phyloP scores from a whole-genome alignment of 176 grass and related monocot species.

The Zea luxurians region DNA sequence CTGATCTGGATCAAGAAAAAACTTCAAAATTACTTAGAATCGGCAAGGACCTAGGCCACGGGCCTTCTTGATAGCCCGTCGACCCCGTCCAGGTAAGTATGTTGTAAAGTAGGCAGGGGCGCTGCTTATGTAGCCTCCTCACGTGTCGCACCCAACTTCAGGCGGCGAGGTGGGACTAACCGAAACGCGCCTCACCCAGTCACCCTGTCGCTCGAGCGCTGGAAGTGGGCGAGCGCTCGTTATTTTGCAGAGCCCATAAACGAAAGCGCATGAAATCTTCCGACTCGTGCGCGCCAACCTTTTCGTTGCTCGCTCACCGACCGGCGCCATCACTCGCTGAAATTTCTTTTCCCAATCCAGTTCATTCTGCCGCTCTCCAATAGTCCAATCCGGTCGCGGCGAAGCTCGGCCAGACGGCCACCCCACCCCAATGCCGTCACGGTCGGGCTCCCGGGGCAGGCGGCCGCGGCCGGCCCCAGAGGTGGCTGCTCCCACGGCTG shows the following conservation, averaged over 20 bases:
- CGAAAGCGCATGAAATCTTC: background rate
- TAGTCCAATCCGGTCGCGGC: constrained; percentile 3
- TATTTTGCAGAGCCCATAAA: background rate
- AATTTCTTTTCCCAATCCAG: background rate
- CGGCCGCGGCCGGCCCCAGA: background rate
- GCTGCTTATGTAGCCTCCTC: background rate
- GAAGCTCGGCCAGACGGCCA: background rate
- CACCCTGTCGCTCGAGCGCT: background rate
- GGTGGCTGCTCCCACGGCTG: background rate
- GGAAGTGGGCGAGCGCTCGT: background rate
- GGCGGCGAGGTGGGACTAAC: constrained; percentile 37
- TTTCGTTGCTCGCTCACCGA: constrained; percentile 21
- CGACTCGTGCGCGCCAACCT: constrained; percentile 11
- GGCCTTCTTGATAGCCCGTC: constrained; percentile 4
- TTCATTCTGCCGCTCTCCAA: background rate
- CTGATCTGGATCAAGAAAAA: no score
- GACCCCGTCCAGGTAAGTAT: constrained; percentile 52
- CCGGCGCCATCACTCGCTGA: constrained; percentile 10
- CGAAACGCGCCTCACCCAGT: background rate
- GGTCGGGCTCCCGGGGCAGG: constrained; percentile 20
- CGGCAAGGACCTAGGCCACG: constrained; percentile 56
- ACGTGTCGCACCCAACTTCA: rapidly evolving
- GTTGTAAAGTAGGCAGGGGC: background rate
- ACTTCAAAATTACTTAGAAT: no score
- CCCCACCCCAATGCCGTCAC: constrained; percentile 29